These are phyloP conservation scores for Talaromyces liani DNA, from an alignment of 495 filamentous ascomycete genomes.

Conservation along the genomic window DNA sequence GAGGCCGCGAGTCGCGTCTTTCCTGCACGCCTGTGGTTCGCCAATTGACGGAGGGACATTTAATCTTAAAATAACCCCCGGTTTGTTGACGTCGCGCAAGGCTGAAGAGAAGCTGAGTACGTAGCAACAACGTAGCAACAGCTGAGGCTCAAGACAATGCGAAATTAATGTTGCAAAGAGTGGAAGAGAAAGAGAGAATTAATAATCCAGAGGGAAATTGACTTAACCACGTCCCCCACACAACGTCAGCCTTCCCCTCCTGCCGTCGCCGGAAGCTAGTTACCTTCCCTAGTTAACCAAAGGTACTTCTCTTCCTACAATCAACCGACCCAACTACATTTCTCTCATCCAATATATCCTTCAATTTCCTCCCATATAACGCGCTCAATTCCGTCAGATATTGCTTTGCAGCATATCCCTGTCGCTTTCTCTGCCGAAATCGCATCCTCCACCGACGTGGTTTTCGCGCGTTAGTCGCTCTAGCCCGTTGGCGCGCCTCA, in stretches of 20 bases:
- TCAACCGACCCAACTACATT: not conserved
- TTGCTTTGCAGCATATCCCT: not conserved
- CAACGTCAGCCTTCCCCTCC: not conserved
- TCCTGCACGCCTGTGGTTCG: slow-evolving; percentile 7
- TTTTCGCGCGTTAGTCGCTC: slow-evolving; percentile 6
- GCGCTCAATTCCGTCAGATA: not conserved
- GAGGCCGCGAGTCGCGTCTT: not conserved
- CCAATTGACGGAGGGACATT: slow-evolving; percentile 6
- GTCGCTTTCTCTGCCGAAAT: not conserved
- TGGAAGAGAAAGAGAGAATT: not conserved
- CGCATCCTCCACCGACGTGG: slow-evolving; percentile 10
- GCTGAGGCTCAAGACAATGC: not conserved
- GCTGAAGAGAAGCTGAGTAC: not conserved
- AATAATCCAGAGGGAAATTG: not conserved
- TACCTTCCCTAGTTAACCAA: not conserved
- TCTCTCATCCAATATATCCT: not conserved
- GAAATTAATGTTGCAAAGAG: not conserved
- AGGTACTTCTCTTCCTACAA: not conserved
- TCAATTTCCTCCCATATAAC: not conserved
- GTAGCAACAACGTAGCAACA: slow-evolving; percentile 4
- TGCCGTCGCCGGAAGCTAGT: not conserved
- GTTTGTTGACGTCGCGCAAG: not conserved
- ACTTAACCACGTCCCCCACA: not conserved
- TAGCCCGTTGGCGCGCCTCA: slow-evolving; percentile 8
- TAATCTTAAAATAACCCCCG: slow-evolving; percentile 3